These are phyloP conservation scores for Cryptococcus sp. DNA, from an alignment of 1,284 basidiomycete genomes.

Conservation along the genomic window DNA sequence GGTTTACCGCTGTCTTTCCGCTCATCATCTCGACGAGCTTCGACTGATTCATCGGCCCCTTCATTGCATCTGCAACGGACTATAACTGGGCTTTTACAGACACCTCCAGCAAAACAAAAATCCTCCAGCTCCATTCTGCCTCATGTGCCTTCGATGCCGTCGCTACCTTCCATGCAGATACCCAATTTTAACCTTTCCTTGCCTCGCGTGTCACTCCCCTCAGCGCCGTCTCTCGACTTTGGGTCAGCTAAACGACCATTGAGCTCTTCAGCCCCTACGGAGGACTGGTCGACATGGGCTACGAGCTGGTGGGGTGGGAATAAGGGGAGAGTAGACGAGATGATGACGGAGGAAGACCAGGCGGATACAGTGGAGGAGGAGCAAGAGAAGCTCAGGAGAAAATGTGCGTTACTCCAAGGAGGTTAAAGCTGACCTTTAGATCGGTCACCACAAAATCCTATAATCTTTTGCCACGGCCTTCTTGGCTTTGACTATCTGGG, in stretches of 20 bases:
- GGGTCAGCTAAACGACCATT: constrained; percentile 14
- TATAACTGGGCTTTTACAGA: constrained; percentile 37
- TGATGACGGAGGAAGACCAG: constrained; percentile 64
- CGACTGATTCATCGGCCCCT: constrained; percentile 21
- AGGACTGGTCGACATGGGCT: constrained; percentile 37
- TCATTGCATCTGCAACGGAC: constrained; percentile 46
- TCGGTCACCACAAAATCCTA: constrained; percentile 71
- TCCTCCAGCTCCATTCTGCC: constrained; percentile 13
- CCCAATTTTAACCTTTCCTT: constrained; percentile 14
- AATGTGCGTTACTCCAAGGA: constrained; percentile 61
- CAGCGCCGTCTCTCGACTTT: constrained; percentile 14
- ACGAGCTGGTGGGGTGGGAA: constrained; percentile 49
- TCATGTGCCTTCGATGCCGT: constrained; percentile 19
- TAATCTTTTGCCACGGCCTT: constrained; percentile 92
- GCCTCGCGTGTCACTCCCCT: constrained; percentile 14
- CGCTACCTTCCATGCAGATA: constrained; percentile 2
- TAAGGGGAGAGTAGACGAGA: constrained; percentile 61
- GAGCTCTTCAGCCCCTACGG: constrained; percentile 23
- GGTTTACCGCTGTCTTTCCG: constrained; percentile 32
- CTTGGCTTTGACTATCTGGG: constrained; percentile 71
- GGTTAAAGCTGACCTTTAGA: constrained; percentile 44
- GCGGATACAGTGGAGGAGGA: constrained; percentile 60
- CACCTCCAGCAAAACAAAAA: constrained; percentile 10
- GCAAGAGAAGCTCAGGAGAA: constrained; percentile 62
- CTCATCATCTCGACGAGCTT: constrained; percentile 6